Evolutionary conservation across 169 alveolate genomes (phyloP), one percentile per base, ranked within the genome.

Genomic region (Cryptosporidium bovis): DNA sequence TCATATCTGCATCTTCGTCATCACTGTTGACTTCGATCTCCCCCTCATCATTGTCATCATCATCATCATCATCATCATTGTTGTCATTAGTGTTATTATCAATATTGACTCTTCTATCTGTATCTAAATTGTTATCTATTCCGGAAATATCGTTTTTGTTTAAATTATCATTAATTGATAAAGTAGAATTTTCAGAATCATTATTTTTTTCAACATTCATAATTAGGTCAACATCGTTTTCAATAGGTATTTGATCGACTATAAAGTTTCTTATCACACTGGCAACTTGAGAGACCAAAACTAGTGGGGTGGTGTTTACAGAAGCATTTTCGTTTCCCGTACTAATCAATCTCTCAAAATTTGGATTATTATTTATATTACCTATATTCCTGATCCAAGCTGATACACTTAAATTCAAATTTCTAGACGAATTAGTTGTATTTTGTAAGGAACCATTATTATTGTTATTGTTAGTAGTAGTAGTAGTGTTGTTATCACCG

Each of bases 301-400:
- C 56, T 5, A 69, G 13, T 5, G 83, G 83, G 3, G 68, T 69
- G 34, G 56, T 51, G 20, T 64, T 69, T 33, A 69, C 83, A 13
- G 44, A 27, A 10, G 58, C 60, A 24, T 56, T 56, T 46, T 40
- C 44, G 13, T 33, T 33, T 15, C 44, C 83, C 12, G 55, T 64
- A 13, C 51, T 51, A 15, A 69, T 51, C 13, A 69, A 34, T 51
- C 66, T 50, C 24, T 53, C 83, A 2, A 69, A 36, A 40, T 69
- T 51, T 33, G 44, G 24, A 34, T 69, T 51, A n/a, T 64, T 53
- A 16, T 53, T 53, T 1, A 69, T 53, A 69, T 69, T 66, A 16
- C 83, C 83, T 29, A 69, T 69, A 33, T 69, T 69, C 20, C 83
- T 69, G n/a, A 69, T 69, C 29, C 51, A 53, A 16, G 83, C 56